phyloP scores from a whole-genome alignment of 257 asterid genomes.

The Lithospermum erythrorhizon region DNA sequence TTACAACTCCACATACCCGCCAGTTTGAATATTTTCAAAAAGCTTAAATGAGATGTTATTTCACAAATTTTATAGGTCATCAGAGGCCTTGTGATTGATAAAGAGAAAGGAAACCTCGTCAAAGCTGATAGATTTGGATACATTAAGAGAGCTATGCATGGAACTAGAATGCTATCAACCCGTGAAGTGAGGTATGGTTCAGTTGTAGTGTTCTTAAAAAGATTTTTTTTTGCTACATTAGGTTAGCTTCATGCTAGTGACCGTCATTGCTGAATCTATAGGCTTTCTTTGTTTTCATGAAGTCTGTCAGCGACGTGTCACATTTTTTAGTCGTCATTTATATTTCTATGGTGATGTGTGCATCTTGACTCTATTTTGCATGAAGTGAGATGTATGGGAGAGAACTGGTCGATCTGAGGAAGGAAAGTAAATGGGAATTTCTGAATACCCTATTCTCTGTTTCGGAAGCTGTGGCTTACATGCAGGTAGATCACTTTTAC shows the following conservation, averaged over 20 bases:
- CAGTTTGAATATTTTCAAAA: not conserved
- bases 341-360: slow-evolving; percentile 9
- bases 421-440: slow-evolving; percentile 79
- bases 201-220: slow-evolving; percentile 9
- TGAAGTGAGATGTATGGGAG: slow-evolving; percentile 84
- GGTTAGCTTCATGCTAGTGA: not conserved
- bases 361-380: slow-evolving; percentile 20
- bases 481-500: slow-evolving; percentile 54
- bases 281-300: not conserved
- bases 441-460: slow-evolving; percentile 81
- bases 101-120: slow-evolving; percentile 78
- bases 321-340: slow-evolving; percentile 1
- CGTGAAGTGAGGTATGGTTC: slow-evolving; percentile 59
- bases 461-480: slow-evolving; percentile 90
- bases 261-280: not conserved
- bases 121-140: slow-evolving; percentile 90
- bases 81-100: slow-evolving; percentile 82
- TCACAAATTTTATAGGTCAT: slow-evolving; percentile 44
- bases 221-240: not conserved
- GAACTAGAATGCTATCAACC: slow-evolving; percentile 70
- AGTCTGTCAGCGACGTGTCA: not conserved
- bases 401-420: slow-evolving; percentile 86
- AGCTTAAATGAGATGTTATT: not conserved
- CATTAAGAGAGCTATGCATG: slow-evolving; percentile 84
- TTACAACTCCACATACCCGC: not conserved